Base-by-base conservation (phyloP, 805 yeast species). In the Brettanomyces naardenensis region DNA sequence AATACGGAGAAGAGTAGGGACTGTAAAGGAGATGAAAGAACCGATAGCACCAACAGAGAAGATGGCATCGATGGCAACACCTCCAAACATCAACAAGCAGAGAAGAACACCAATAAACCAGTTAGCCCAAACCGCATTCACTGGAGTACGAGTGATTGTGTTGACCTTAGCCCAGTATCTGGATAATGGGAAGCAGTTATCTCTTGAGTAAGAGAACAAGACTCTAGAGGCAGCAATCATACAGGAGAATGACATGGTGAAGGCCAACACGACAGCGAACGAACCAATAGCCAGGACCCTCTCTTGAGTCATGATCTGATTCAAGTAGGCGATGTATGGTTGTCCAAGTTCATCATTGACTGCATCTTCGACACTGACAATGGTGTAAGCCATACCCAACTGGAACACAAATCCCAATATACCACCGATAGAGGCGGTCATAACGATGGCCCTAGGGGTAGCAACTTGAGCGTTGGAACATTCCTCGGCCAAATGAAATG, bases 21-120 rank as follows among this genome's bases (percentile, higher is more conserved):
- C 60, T 20, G 73, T 66, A 60, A 78, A 79, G 3, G 84, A 77
- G 42, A 78, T 66, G 50, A 78, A 76, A 1, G 80, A 75, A 5
- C 81, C 71, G 51, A 79, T 77, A 35, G 83, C 85, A 23, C 84
- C 83, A 32, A 79, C 83, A 3, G 83, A 76, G 61, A 79, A 79
- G 41, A 76, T 76, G 35, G 86, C 86, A 19, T 72, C 78, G 47
- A 78, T 74, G 35, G 85, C 80, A 6, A 71, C 75, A 25, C 82
- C 82, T 20, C 79, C 79, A 53, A 78, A 78, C 57, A 77, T 67
- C 43, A 78, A 65, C 42, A 75, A 63, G 44, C 77, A 61, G 19
- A 75, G 59, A 27, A 76, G 62, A 49, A 75, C 73, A 26, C 80
- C 80, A 31, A 76, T 47, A 28, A 68, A 45, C 48, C 67, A 63